A percentile compares a stretch with the other conserved stretches of the same genome.
phyloP scores from a whole-genome alignment of 1,139 yeast genomes.

The Zygotorulaspora mrakii region DNA sequence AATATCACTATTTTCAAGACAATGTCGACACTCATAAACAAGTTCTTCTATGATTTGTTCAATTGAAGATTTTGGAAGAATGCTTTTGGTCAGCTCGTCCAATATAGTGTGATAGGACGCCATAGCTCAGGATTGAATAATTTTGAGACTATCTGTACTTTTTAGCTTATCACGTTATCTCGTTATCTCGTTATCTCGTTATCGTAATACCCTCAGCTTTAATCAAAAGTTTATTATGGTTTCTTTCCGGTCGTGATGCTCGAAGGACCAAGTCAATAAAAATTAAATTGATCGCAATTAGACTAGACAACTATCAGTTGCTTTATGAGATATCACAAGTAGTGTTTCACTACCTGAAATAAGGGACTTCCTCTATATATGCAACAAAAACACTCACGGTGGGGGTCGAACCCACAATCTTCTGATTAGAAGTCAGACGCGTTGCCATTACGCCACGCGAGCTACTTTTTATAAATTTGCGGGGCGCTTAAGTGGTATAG shows the following conservation, averaged over 20 bases:
- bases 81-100: constrained; percentile 10
- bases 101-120: constrained; percentile 5
- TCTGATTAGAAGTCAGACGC: constrained; percentile 60
- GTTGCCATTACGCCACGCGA: constrained; percentile 60
- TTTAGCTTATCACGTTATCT: not conserved
- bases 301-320: too few relatives aligned
- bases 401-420: constrained; percentile 61
- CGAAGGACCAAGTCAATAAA: too few relatives aligned
- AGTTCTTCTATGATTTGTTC: constrained; percentile 14
- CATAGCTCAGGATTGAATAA: not conserved
- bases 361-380: not conserved
- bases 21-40: constrained; percentile 16
- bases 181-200: too few relatives aligned
- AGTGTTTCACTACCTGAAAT: too few relatives aligned
- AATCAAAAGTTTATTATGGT: too few relatives aligned
- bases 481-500: too few relatives aligned
- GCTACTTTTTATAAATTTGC: constrained; percentile 34
- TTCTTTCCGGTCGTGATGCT: too few relatives aligned
- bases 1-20: constrained; percentile 18
- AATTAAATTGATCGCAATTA: not conserved
- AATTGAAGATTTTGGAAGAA: constrained; percentile 18
- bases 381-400: constrained; percentile 45
- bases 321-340: too few relatives aligned
- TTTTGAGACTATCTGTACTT: too few relatives aligned
- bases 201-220: too few relatives aligned